These are phyloP conservation scores for Groenewaldozyma sp. DNA, from an alignment of 1,139 yeast species.

Conservation along the genomic window DNA sequence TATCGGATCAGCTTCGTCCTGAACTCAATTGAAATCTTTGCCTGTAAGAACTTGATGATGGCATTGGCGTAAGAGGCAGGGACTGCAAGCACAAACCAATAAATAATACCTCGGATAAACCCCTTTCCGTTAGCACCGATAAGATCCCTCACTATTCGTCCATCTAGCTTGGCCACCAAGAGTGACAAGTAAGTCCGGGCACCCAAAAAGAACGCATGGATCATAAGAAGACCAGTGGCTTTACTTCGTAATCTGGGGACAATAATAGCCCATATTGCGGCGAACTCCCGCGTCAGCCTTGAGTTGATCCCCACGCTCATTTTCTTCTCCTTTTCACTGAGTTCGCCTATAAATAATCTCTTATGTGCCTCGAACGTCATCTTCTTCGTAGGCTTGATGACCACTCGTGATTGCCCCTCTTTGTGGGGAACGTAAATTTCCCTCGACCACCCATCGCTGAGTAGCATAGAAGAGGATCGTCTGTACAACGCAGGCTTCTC, in stretches of 20 bases:
- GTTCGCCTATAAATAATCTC: slow-evolving; percentile 46
- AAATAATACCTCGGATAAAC: slow-evolving; percentile 65
- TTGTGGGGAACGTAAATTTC: slow-evolving; percentile 36
- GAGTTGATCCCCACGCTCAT: slow-evolving; percentile 20
- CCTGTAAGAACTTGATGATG: slow-evolving; percentile 74
- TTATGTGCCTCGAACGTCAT: slow-evolving; percentile 64
- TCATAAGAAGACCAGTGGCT: slow-evolving; percentile 54
- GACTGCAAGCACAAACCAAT: slow-evolving; percentile 84
- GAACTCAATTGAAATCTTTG: slow-evolving; percentile 71
- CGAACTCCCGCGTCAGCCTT: slow-evolving; percentile 48
- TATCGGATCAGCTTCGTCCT: slow-evolving; percentile 79
- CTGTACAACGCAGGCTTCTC: slow-evolving; percentile 15
- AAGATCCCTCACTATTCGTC: slow-evolving; percentile 83
- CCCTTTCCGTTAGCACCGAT: slow-evolving; percentile 74
- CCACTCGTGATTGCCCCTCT: slow-evolving; percentile 11
- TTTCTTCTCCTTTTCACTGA: slow-evolving; percentile 14
- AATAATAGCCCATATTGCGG: slow-evolving; percentile 71
- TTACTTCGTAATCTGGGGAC: slow-evolving; percentile 66
- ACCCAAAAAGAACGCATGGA: slow-evolving; percentile 69
- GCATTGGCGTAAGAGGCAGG: slow-evolving; percentile 93
- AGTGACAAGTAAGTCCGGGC: slow-evolving; percentile 83
- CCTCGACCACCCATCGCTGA: slow-evolving; percentile 23
- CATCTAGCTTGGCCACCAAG: slow-evolving; percentile 81
- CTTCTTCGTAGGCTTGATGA: slow-evolving; percentile 48
- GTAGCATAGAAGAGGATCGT: slow-evolving; percentile 21